These are phyloP conservation scores for Fonsecaea monophora DNA, from an alignment of 2,329 filamentous ascomycete genomes.

Conservation along the genomic window DNA sequence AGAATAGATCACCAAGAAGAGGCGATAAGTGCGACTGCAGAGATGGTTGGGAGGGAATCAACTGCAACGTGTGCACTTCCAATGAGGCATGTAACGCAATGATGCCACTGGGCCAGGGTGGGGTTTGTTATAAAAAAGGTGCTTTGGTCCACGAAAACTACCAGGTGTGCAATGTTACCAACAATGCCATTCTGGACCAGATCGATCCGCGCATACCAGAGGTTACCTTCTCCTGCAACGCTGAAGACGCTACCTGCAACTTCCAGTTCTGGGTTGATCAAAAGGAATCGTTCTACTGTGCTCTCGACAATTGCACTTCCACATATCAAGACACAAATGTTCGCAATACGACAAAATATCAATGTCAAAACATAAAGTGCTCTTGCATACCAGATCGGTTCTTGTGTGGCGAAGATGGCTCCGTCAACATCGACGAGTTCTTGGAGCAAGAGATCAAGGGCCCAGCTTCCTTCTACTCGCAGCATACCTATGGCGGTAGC, in stretches of 20 bases:
- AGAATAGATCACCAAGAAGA: slow-evolving; percentile 76
- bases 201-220: slow-evolving; percentile 85
- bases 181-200: slow-evolving; percentile 87
- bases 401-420: slow-evolving; percentile 90
- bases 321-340: slow-evolving; percentile 70
- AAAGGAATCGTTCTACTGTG: slow-evolving; percentile 94
- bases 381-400: slow-evolving; percentile 88
- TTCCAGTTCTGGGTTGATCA: slow-evolving; percentile 99
- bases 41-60: slow-evolving; percentile 94
- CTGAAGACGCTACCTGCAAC: slow-evolving; percentile 77
- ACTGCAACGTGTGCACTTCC: slow-evolving; percentile 92
- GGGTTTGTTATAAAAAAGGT: slow-evolving; percentile 90
- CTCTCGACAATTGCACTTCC: slow-evolving; percentile 80
- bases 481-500: slow-evolving; percentile 60
- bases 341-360: slow-evolving; percentile 82
- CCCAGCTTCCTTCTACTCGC: slow-evolving; percentile 81
- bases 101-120: slow-evolving; percentile 81
- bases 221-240: slow-evolving; percentile 91
- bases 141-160: slow-evolving; percentile 92
- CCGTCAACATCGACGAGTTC: slow-evolving; percentile 91
- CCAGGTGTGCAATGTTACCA: slow-evolving; percentile 97
- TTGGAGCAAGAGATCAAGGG: slow-evolving; percentile 81
- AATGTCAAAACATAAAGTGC: slow-evolving; percentile 83
- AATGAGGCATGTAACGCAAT: slow-evolving; percentile 84
- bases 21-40: slow-evolving; percentile 76